Percentiles rank a stretch among this genome's conserved stretches.
Evolutionary conservation across 306 rosid species (phyloP).

Genomic region (Senna tora): DNA sequence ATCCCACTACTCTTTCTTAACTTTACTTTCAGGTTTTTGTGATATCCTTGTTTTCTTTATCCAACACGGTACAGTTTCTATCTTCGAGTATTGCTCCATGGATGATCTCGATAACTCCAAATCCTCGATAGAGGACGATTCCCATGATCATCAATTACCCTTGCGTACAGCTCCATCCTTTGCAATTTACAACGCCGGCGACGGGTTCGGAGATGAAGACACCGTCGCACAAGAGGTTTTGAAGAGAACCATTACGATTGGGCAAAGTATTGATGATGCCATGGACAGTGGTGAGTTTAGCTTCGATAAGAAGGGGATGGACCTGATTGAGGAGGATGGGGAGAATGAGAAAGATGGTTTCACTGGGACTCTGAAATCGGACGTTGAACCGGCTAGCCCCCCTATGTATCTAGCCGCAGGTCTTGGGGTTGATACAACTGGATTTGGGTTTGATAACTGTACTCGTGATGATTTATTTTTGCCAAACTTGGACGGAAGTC

Average conservation of each 20-base stretch:
- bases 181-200: slow-evolving; percentile 46
- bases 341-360: slow-evolving; percentile 52
- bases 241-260: slow-evolving; percentile 43
- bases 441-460: slow-evolving; percentile 37
- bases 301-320: slow-evolving; percentile 53
- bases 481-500: slow-evolving; percentile 42
- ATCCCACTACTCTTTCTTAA: too few relatives aligned
- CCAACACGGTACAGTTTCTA: too few relatives aligned
- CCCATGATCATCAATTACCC: slow-evolving; percentile 15
- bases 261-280: slow-evolving; percentile 41
- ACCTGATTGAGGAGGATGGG: slow-evolving; percentile 63
- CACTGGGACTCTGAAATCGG: slow-evolving; percentile 34
- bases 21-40: background rate
- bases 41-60: too few relatives aligned
- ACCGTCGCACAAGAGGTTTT: slow-evolving; percentile 42
- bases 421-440: slow-evolving; percentile 57
- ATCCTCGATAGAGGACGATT: slow-evolving; percentile 29
- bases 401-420: slow-evolving; percentile 73
- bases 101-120: slow-evolving; percentile 33
- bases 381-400: slow-evolving; percentile 56
- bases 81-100: slow-evolving; percentile 15
- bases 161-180: slow-evolving; percentile 70
- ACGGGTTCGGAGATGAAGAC: slow-evolving; percentile 39
- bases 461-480: slow-evolving; percentile 35
- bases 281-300: slow-evolving; percentile 49